Base-by-base conservation (phyloP, 2,329 filamentous ascomycete species). In the Boeremia exigua region DNA sequence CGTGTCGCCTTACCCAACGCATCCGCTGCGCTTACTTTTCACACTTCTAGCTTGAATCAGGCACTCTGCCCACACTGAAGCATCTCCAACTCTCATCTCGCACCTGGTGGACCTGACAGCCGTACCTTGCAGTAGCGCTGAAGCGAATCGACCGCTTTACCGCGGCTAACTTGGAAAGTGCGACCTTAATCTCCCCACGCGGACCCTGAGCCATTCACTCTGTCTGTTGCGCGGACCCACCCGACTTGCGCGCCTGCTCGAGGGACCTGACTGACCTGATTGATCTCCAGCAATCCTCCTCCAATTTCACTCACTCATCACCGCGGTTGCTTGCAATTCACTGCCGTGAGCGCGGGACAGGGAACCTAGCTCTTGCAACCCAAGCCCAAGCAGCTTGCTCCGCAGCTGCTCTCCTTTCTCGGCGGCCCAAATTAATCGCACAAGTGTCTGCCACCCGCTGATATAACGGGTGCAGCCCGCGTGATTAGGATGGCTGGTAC, bases 401-500 rank as follows among this genome's bases (percentile, higher is more conserved):
- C 55, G 50, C 66, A 48, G 56, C 58, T 56, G 49, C 45, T 46
- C 60, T 67, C 62, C 59, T 62, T 63, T 58, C 58, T 56, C 59
- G 58, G 60, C 60, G 54, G 56, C 51, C 62, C 57, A 70, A 53
- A 68, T 70, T 70, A 59, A 59, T 56, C 61, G 54, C 66, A 59
- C 60, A 58, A 45, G 54, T 54, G 43, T 33, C 45, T 39, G 40
- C 28, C 50, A 34, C 39, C 45, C 51, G 42, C 49, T 60, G 62
- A 65, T 62, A 52, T 57, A 57, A 65, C 66, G 68, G 68, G 68
- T 65, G 49, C 59, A 58, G 47, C 48, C 62, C 55, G 49, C 57
- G 58, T 65, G 57, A 60, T 60, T 60, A 64, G 58, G 59, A 73
- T 72, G 67, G 63, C 66, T 49, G 68, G 42, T 55, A 58, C 68